A percentile compares a stretch with the other conserved stretches of the same genome.
Evolutionary conservation across 768 basidiomycete species (phyloP).

Genomic region (Calocybe indica): DNA sequence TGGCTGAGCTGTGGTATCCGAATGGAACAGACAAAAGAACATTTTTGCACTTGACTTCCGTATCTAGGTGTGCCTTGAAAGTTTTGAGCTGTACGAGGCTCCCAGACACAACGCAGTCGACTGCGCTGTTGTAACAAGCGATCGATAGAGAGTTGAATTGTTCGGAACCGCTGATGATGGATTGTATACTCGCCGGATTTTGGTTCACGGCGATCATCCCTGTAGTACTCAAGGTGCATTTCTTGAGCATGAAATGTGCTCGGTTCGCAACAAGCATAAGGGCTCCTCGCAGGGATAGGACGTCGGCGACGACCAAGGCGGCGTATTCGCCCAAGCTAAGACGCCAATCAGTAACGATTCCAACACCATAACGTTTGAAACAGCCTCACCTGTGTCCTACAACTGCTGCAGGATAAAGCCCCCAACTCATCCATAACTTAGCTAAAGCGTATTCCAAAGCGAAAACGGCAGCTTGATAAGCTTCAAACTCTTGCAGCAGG

Average conservation of each 20-base stretch:
- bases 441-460: conserved; percentile 59
- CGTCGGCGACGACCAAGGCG: conserved; percentile 57
- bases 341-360: conserved; percentile 1
- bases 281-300: conserved; percentile 51
- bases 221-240: conserved; percentile 36
- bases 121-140: conserved; percentile 58
- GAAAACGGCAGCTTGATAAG: conserved; percentile 50
- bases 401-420: conserved; percentile 51
- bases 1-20: conserved; percentile 63
- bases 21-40: conserved; percentile 47
- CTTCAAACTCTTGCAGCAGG: conserved; percentile 33
- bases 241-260: conserved; percentile 47
- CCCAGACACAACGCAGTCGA: conserved; percentile 57
- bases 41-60: conserved; percentile 27
- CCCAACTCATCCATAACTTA: conserved; percentile 65
- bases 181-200: conserved; percentile 23
- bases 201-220: conserved; percentile 60
- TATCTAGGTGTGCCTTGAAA: conserved; percentile 37
- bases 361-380: not conserved
- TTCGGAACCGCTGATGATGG: conserved; percentile 24
- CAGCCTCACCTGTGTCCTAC: conserved; percentile 64
- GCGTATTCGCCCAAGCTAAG: conserved; percentile 71
- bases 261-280: conserved; percentile 52
- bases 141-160: conserved; percentile 35
- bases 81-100: conserved; percentile 33